Evolutionary conservation across 2,329 filamentous ascomycete species (phyloP).

Genomic region (Diplodia corticola): DNA sequence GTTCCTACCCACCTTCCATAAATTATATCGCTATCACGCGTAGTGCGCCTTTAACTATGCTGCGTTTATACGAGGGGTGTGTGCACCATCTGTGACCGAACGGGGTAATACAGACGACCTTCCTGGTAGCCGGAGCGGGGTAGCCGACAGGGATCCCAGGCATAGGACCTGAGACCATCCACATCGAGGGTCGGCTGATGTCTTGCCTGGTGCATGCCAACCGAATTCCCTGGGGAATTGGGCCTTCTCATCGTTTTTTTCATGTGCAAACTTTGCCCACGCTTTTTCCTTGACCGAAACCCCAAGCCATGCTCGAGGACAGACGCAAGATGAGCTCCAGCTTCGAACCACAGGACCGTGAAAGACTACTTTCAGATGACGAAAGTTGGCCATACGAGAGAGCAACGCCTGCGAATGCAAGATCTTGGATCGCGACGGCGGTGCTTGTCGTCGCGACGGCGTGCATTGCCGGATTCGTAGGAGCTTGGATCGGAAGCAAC

Average conservation of each 20-base stretch:
- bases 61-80: neutral
- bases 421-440: conserved; percentile 27
- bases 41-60: neutral
- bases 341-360: neutral
- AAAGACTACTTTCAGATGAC: conserved; percentile 17
- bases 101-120: neutral
- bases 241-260: neutral
- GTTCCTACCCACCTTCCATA: neutral
- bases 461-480: conserved; percentile 29
- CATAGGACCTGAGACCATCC: neutral
- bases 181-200: neutral
- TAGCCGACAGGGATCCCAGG: neutral
- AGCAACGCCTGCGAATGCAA: neutral
- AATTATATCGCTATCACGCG: neutral
- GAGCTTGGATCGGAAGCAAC: conserved; percentile 28
- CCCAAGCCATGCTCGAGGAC: neutral
- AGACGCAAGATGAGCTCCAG: neutral
- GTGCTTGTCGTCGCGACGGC: conserved; percentile 27
- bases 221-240: neutral
- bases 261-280: neutral
- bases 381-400: neutral
- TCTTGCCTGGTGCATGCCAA: neutral
- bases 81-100: neutral
- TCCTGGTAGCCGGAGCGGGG: conserved; percentile 2
- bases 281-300: too few relatives aligned